A percentile compares a stretch with the other conserved stretches of the same genome.
Evolutionary conservation across 306 rosid genomes (phyloP).

Genomic region (Sicyos baderoa): DNA sequence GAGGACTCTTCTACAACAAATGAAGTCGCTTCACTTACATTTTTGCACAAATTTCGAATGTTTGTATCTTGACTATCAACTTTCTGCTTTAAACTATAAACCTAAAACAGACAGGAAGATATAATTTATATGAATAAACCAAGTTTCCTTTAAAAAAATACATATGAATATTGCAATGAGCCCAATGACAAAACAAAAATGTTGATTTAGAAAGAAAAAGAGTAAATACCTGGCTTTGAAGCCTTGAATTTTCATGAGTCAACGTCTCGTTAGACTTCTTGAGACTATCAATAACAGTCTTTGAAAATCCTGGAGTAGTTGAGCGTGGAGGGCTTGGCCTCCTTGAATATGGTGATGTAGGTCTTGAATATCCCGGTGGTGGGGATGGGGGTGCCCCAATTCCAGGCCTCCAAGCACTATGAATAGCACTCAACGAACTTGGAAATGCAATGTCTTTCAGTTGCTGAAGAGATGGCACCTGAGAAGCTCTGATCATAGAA

Average conservation of each 20-base stretch:
- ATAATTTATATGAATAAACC: constrained; percentile 7
- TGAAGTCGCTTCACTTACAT: constrained; percentile 34
- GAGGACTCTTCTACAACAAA: constrained; percentile 50
- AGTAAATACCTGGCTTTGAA: constrained; percentile 52
- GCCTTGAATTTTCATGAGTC: constrained; percentile 58
- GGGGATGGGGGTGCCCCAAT: constrained; percentile 29
- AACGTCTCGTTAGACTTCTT: constrained; percentile 57
- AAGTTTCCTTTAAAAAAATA: constrained; percentile 8
- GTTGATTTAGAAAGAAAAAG: constrained; percentile 18
- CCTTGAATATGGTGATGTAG: constrained; percentile 56
- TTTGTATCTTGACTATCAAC: constrained; percentile 48
- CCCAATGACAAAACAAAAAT: neutral
- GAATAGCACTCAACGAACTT: constrained; percentile 49
- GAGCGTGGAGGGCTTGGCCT: constrained; percentile 80
- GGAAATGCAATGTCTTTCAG: constrained; percentile 72
- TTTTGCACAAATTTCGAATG: constrained; percentile 46
- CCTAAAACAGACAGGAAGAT: constrained; percentile 36
- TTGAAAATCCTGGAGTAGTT: constrained; percentile 61
- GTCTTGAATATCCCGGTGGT: constrained; percentile 33
- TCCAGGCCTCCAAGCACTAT: constrained; percentile 41
- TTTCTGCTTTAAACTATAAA: constrained; percentile 49
- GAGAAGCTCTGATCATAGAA: constrained; percentile 48
- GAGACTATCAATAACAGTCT: constrained; percentile 68
- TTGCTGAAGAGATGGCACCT: constrained; percentile 47
- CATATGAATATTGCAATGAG: constrained; percentile 5